phyloP scores from a whole-genome alignment of 371 early-diverging fungal species.

The Mucor saturninus region DNA sequence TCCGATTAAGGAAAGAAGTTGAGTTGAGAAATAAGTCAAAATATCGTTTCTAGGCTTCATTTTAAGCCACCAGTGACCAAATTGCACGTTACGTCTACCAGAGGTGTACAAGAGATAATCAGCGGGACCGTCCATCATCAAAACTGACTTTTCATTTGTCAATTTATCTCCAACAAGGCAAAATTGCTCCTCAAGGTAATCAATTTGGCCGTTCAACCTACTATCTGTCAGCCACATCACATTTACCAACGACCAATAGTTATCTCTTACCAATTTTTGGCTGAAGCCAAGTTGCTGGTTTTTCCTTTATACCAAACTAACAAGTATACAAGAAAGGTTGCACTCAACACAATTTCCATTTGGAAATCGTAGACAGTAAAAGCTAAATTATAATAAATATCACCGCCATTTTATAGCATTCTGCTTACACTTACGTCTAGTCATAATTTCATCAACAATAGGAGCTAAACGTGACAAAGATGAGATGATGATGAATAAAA shows the following conservation, averaged over 20 bases:
- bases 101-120: conserved; percentile 75
- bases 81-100: conserved; percentile 73
- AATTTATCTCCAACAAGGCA: conserved; percentile 68
- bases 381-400: conserved; percentile 15
- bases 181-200: conserved; percentile 59
- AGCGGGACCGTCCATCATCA: conserved; percentile 74
- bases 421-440: conserved; percentile 19
- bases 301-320: conserved; percentile 42
- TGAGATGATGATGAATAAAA: conserved; percentile 3
- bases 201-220: conserved; percentile 46
- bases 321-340: conserved; percentile 28
- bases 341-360: conserved; percentile 34
- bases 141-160: conserved; percentile 36
- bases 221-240: not conserved
- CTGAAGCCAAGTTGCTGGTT: conserved; percentile 33
- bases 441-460: conserved; percentile 15
- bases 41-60: conserved; percentile 53
- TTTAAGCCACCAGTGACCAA: conserved; percentile 72
- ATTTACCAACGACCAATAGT: too few species aligned
- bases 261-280: conserved; percentile 43
- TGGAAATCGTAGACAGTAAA: conserved; percentile 35
- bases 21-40: conserved; percentile 33
- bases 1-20: conserved; percentile 28
- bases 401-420: not conserved
- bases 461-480: not conserved